Evolutionary conservation across 2,329 filamentous ascomycete species (phyloP).

Genomic region (Emericellopsis cladophorae): DNA sequence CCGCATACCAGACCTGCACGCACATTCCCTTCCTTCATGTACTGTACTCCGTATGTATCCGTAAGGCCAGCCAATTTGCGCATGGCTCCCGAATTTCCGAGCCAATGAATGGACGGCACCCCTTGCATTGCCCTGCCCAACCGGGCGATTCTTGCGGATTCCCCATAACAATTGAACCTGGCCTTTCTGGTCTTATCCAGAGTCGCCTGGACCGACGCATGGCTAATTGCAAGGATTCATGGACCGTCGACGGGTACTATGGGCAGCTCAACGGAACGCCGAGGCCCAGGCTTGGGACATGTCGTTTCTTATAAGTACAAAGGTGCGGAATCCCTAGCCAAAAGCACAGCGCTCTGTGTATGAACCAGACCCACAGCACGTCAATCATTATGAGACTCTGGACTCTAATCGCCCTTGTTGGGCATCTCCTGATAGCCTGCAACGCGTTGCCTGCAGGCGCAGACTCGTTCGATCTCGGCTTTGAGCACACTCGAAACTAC

Average conservation of each 20-base stretch:
- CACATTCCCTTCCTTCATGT: too few relatives aligned
- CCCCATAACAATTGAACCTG: neutral
- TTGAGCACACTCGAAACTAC: conserved; percentile 1
- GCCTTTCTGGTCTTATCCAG: neutral
- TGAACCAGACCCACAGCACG: neutral
- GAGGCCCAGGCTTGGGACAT: neutral
- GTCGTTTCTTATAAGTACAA: neutral
- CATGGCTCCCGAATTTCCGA: too few relatives aligned
- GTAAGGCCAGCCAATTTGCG: neutral
- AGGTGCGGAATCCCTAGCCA: neutral
- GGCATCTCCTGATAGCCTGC: neutral
- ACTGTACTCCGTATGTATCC: neutral
- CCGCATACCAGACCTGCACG: neutral
- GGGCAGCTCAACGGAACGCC: neutral
- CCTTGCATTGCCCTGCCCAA: neutral
- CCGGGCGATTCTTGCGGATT: neutral
- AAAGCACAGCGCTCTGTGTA: neutral
- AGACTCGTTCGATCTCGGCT: neutral
- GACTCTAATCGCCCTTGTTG: neutral
- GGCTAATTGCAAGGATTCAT: neutral
- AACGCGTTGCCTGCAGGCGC: neutral
- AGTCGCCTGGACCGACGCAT: neutral
- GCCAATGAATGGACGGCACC: neutral
- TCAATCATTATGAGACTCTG: neutral
- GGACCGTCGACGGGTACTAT: neutral